phyloP scores from a whole-genome alignment of 345 rosid genomes.

The Syzygium grande region DNA sequence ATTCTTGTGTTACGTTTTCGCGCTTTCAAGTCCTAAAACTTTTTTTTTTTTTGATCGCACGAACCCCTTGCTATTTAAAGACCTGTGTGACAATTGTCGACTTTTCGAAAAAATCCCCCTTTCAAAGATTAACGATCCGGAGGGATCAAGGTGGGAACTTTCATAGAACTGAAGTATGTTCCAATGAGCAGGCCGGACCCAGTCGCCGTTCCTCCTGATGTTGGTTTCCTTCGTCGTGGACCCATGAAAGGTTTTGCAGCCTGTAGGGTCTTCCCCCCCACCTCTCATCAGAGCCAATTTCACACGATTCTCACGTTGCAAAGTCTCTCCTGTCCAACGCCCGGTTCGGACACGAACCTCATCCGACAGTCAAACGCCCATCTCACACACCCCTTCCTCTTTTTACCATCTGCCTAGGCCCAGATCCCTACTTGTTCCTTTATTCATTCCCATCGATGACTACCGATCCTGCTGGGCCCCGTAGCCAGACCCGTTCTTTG shows the following conservation, averaged over 20 bases:
- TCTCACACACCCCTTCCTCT: background rate
- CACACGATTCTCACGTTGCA: background rate
- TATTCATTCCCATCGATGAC: rapidly evolving
- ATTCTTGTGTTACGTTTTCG: too few relatives aligned
- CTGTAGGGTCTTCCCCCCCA: background rate
- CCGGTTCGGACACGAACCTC: background rate
- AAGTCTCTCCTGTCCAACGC: background rate
- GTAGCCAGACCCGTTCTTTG: background rate
- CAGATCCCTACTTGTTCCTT: background rate
- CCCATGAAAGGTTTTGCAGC: background rate
- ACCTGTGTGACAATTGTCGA: rapidly evolving
- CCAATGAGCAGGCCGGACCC: background rate
- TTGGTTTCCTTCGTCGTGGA: background rate
- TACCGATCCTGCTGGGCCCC: background rate
- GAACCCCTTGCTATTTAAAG: too few relatives aligned
- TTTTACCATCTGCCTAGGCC: background rate
- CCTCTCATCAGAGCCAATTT: background rate
- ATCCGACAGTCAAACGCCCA: background rate
- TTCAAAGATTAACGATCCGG: too few relatives aligned
- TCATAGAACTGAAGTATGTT: background rate
- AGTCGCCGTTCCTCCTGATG: background rate
- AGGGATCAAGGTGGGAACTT: background rate
- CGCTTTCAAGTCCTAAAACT: too few relatives aligned
- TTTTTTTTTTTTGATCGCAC: too few relatives aligned
- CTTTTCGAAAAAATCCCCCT: background rate